Evolutionary conservation across 2,329 filamentous ascomycete genomes (phyloP).

Genomic region (Hymenoscyphus fructigenus): DNA sequence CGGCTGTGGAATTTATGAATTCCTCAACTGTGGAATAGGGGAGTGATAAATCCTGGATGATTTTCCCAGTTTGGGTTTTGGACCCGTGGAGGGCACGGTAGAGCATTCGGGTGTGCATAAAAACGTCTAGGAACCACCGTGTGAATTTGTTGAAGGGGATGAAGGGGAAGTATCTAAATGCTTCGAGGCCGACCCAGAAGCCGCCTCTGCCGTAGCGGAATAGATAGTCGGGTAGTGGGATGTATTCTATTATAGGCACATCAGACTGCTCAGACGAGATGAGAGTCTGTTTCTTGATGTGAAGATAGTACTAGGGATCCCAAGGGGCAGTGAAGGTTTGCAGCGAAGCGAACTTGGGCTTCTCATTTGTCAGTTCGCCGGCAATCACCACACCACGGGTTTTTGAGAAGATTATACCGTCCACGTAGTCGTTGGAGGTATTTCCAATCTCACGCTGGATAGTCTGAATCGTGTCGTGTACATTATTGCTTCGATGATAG

Average conservation of each 20-base stretch:
- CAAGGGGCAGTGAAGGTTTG: conserved; percentile 48
- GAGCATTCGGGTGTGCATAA: conserved; percentile 57
- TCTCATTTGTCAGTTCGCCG: conserved; percentile 45
- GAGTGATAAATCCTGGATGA: conserved; percentile 60
- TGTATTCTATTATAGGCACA: conserved; percentile 36
- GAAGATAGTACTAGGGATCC: conserved; percentile 64
- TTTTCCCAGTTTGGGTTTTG: conserved; percentile 49
- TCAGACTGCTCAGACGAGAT: conserved; percentile 2
- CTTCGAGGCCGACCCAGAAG: conserved; percentile 63
- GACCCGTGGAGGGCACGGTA: conserved; percentile 59
- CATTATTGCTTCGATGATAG: conserved; percentile 41
- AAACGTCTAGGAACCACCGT: conserved; percentile 55
- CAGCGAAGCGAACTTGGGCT: conserved; percentile 29
- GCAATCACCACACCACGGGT: conserved; percentile 50
- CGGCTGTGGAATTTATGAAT: conserved; percentile 49
- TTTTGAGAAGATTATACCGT: conserved; percentile 51
- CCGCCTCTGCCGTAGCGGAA: conserved; percentile 61
- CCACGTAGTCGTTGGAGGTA: conserved; percentile 53
- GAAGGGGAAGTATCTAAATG: conserved; percentile 55
- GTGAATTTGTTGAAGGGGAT: conserved; percentile 56
- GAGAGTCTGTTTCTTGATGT: conserved; percentile 43
- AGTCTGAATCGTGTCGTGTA: conserved; percentile 4
- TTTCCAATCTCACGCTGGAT: conserved; percentile 33
- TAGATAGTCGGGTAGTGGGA: conserved; percentile 50
- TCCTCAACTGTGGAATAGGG: conserved; percentile 48